Evolutionary conservation across 306 rosid genomes (phyloP), one percentile per base, ranked within the genome.

Genomic region (Quercus robur): DNA sequence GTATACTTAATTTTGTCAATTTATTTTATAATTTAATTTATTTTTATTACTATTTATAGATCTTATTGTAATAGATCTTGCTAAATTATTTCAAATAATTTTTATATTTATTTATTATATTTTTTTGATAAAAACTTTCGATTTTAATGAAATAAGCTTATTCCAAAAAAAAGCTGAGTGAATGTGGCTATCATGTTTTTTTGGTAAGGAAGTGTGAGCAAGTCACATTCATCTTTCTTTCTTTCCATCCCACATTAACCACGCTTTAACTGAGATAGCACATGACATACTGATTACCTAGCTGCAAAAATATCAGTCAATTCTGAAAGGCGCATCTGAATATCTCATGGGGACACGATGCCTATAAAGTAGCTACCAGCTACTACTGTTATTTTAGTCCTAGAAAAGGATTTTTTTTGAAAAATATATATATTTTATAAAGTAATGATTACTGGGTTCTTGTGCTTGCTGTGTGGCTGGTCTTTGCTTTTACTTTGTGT

Each of bases 21-120:
- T 30, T 30, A 30, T 30, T 30, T 31, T 31, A 31, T 4, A 0
- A 33, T 33, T 33, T 1, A 5, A 0, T 33, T 33, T 5, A 33
- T 33, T 33, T 33, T 33, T 33, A 33, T 33, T 33, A 33, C 1
- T 33, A 5, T 5, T 33, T 1, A 33, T 33, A 5, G 1, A 5
- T 33, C 1, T 33, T 33, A 33, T 1, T 5, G 1, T 1, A 5
- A 33, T 33, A 5, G 0, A 5, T 33, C 1, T 33, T 0, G 5
- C 0, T 5, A 5, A 33, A 33, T 0, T 5, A 33, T 33, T 33
- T 33, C 0, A 33, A 33, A 2, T 33, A 33, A 33, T 1, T 33
- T 1, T 33, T 1, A 5, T 0, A 0, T 33, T 1, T 5, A 33
- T 1, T 0, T 33, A 1, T 0, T 31, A 31, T 1, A 4, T 1